Evolutionary conservation across 768 basidiomycete species (phyloP).

Genomic region (Tulasnella sp.): DNA sequence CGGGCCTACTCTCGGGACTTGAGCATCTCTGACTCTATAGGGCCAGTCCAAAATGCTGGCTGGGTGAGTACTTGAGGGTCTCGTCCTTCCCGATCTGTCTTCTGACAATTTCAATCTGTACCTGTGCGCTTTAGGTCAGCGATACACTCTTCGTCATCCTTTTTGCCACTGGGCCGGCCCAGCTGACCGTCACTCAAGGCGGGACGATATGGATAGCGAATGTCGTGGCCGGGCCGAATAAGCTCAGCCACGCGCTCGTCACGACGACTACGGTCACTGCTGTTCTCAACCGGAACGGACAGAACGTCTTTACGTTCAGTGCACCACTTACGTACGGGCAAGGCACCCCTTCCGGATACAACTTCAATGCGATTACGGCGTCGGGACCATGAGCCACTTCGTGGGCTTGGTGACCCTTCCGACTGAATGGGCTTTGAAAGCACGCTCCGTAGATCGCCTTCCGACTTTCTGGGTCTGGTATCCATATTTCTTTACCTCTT

Average conservation of each 20-base stretch:
- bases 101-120: not conserved
- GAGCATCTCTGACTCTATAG: slow-evolving; percentile 27
- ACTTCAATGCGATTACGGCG: not conserved
- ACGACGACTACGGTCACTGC: not conserved
- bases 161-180: slow-evolving; percentile 8
- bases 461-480: too few relatives aligned
- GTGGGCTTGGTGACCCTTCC: too few relatives aligned
- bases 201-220: not conserved
- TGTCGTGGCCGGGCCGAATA: slow-evolving; percentile 6
- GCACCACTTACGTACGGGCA: slow-evolving; percentile 27
- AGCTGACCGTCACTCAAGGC: slow-evolving; percentile 1
- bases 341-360: not conserved
- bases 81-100: not conserved
- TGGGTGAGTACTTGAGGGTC: slow-evolving; percentile 24
- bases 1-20: slow-evolving; percentile 51
- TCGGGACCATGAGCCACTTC: not conserved
- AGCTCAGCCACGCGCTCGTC: not conserved
- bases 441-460: too few relatives aligned
- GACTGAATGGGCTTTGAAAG: too few relatives aligned
- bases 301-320: slow-evolving; percentile 23
- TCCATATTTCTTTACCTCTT: too few relatives aligned
- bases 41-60: slow-evolving; percentile 26
- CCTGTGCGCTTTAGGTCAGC: not conserved
- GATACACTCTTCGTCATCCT: slow-evolving; percentile 8
- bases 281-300: not conserved